Base-by-base conservation (phyloP, 2,329 filamentous ascomycete species). In the Ceratocystis albifundus region DNA sequence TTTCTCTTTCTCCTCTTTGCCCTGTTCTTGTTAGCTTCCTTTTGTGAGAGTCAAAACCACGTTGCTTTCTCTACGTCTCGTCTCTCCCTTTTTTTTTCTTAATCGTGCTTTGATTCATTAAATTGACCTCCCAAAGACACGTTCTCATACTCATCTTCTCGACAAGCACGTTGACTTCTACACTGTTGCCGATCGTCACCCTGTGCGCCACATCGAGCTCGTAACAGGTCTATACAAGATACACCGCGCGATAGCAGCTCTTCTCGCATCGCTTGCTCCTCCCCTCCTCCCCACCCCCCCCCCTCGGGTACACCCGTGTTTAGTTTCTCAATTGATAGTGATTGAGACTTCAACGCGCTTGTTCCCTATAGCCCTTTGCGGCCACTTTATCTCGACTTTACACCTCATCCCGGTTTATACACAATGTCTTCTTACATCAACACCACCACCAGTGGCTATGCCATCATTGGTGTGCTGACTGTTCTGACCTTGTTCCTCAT, bases 381-480 rank as follows among this genome's bases (percentile, higher is more conserved):
- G 62, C 62, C 62, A 36, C 44, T 64, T 64, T 22, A 30, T 59
- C 55, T 32, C 62, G 62, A 50, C 41, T 64, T n/a, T n/a, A 53
- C 46, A 50, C 15, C 36, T 50, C 25, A 64, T 64, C 28, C 22
- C 62, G 44, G 62, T 46, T 64, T 64, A 50, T 64, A 68, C 65
- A 71, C 61, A 65, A 71, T 70, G 69, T 61, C 71, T 36, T 61
- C 68, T 41, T 70, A 68, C 10, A 65, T 64, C 44, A 62, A 61
- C 50, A 68, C 68, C 69, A 77, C 76, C 41, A 65, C 75, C 45
- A 72, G 72, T 65, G 75, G 73, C 63, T 78, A 78, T 67, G 74
- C 72, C 69, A 68, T 76, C 62, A 67, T 78, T 6, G 70, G 75
- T 68, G 75, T 73, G 44, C 44, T 77, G 53, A 75, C 75, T 68